Evolutionary conservation across 176 grass and related monocot genomes (phyloP).

Genomic region (Panicum miliaceum): DNA sequence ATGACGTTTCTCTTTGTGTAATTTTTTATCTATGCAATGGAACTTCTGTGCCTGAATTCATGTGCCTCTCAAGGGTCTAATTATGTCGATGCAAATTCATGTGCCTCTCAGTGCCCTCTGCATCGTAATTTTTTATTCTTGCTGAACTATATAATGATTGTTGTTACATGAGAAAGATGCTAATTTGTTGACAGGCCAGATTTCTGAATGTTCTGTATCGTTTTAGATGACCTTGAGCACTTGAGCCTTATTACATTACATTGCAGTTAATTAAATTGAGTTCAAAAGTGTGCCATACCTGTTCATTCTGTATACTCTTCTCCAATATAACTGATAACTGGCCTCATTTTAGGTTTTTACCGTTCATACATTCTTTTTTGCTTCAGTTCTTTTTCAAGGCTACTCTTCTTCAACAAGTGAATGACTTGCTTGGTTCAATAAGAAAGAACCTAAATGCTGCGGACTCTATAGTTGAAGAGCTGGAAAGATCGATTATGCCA

Average conservation of each 20-base stretch:
- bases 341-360: neutral
- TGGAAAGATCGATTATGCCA: slow-evolving; percentile 75
- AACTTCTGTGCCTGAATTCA: neutral
- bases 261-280: slow-evolving; percentile 17
- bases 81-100: neutral
- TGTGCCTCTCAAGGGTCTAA: neutral
- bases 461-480: slow-evolving; percentile 61
- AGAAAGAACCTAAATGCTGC: slow-evolving; percentile 54
- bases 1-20: neutral
- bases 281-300: slow-evolving; percentile 29
- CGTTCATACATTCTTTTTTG: slow-evolving; percentile 29
- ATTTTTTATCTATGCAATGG: neutral
- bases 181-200: slow-evolving; percentile 1
- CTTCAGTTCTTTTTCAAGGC: slow-evolving; percentile 96
- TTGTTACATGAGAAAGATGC: neutral
- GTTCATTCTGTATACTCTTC: neutral
- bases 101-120: neutral
- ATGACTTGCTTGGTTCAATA: slow-evolving; percentile 72
- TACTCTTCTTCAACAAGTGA: slow-evolving; percentile 96
- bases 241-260: neutral
- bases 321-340: slow-evolving; percentile 20
- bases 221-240: slow-evolving; percentile 28
- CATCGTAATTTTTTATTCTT: slow-evolving; percentile 6
- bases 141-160: neutral
- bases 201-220: slow-evolving; percentile 15